phyloP scores from a whole-genome alignment of 768 basidiomycete species.

The Termitomyces sp. region DNA sequence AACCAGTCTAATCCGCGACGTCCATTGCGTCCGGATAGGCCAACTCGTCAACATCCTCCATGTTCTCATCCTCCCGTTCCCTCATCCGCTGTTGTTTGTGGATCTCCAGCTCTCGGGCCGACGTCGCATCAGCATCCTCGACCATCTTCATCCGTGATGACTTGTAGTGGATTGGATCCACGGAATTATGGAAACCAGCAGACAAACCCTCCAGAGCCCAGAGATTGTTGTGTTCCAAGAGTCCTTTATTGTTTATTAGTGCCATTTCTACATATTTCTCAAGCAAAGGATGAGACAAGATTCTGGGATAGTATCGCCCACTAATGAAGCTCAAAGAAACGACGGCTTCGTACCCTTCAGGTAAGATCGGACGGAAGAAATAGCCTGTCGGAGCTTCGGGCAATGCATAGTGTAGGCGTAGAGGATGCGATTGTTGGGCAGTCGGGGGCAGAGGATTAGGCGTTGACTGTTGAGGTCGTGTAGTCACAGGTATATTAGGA shows the following conservation, averaged over 20 bases:
- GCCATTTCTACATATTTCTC: slow-evolving; percentile 35
- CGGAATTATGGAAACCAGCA: slow-evolving; percentile 63
- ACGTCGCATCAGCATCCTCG: slow-evolving; percentile 54
- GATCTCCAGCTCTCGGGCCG: slow-evolving; percentile 36
- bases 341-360: slow-evolving; percentile 58
- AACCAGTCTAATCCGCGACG: slow-evolving; percentile 8
- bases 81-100: slow-evolving; percentile 31
- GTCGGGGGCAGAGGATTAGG: slow-evolving; percentile 6
- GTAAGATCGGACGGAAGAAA: slow-evolving; percentile 65
- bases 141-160: slow-evolving; percentile 52
- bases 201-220: slow-evolving; percentile 73
- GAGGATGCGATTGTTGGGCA: slow-evolving; percentile 19
- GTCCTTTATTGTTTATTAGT: slow-evolving; percentile 27
- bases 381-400: slow-evolving; percentile 68
- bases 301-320: slow-evolving; percentile 77
- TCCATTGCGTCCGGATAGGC: slow-evolving; percentile 18
- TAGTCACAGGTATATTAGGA: slow-evolving; percentile 5
- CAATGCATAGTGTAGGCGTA: slow-evolving; percentile 31
- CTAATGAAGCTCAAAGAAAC: slow-evolving; percentile 68
- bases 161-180: slow-evolving; percentile 65
- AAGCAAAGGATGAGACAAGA: slow-evolving; percentile 65
- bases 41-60: slow-evolving; percentile 15
- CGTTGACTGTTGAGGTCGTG: slow-evolving; percentile 5
- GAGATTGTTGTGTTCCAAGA: slow-evolving; percentile 46
- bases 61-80: slow-evolving; percentile 21